Conservation (phyloP, 495 filamentous ascomycete species). For the Trichoderma erinaceum region DNA sequence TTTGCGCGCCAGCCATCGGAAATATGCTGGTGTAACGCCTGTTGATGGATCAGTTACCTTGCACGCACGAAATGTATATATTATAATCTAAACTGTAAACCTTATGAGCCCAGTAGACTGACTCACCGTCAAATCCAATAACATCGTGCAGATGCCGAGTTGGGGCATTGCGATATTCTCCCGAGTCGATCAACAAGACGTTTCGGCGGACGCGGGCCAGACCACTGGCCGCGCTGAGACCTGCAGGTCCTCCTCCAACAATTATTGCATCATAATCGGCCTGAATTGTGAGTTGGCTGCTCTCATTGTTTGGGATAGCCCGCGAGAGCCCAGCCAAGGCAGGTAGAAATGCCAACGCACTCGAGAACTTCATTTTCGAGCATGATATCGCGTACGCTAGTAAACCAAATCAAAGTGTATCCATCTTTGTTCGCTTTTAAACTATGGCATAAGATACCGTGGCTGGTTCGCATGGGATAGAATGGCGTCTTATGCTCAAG, state of each 20-base stretch:
- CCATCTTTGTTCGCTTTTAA: too few relatives aligned
- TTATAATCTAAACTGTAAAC: too few relatives aligned
- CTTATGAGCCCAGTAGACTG: too few relatives aligned
- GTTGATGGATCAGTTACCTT: conserved; percentile 22
- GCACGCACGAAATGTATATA: neutral
- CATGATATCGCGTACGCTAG: neutral
- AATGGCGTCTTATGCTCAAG: too few relatives aligned
- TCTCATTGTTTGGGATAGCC: neutral
- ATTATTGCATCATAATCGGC: conserved; percentile 45
- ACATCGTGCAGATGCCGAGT: conserved; percentile 48
- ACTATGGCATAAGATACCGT: too few relatives aligned
- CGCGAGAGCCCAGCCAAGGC: neutral
- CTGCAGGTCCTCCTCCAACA: conserved; percentile 53
- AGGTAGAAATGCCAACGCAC: neutral
- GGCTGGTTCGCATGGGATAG: too few relatives aligned
- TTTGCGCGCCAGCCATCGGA: conserved; percentile 32
- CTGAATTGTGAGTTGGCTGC: neutral
- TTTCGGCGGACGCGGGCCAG: conserved; percentile 45
- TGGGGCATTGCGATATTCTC: conserved; percentile 43
- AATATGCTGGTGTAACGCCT: conserved; percentile 34
- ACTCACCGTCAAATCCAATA: conserved; percentile 37
- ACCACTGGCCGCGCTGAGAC: conserved; percentile 41
- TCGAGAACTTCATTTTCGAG: neutral
- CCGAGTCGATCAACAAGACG: conserved; percentile 45
- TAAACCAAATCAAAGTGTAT: too few relatives aligned